Conservation (phyloP, 2,329 filamentous ascomycete species). For the Emericellopsis cladophorae region DNA sequence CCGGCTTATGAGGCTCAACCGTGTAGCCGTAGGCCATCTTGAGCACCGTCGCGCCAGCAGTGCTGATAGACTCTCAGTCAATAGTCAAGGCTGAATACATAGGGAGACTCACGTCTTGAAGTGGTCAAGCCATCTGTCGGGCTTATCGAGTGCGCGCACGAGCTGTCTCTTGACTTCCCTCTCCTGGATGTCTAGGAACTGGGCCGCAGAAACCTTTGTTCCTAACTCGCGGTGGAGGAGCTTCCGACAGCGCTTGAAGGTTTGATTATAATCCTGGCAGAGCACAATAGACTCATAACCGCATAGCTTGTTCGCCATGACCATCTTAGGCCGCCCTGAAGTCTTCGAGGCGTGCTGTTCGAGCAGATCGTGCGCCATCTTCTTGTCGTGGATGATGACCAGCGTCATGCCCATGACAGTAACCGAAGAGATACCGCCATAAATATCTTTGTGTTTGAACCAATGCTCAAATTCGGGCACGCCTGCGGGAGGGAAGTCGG, state of each 20-base stretch:
- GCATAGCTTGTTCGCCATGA: slow-evolving; percentile 9
- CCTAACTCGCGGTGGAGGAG: slow-evolving; percentile 16
- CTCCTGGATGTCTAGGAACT: slow-evolving; percentile 12
- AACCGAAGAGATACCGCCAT: slow-evolving; percentile 13
- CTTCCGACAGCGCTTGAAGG: slow-evolving; percentile 11
- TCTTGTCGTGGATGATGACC: slow-evolving; percentile 25
- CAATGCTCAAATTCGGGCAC: slow-evolving; percentile 18
- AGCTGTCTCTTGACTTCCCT: slow-evolving; percentile 13
- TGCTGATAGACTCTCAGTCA: slow-evolving; percentile 4
- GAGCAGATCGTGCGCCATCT: slow-evolving; percentile 20
- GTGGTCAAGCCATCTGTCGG: slow-evolving; percentile 9
- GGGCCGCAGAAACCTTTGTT: slow-evolving; percentile 7
- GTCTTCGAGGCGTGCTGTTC: slow-evolving; percentile 7
- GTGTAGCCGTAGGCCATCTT: slow-evolving; percentile 11
- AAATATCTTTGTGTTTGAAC: slow-evolving; percentile 19
- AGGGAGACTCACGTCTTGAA: slow-evolving; percentile 12
- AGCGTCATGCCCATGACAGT: slow-evolving; percentile 17
- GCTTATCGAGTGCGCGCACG: slow-evolving; percentile 7
- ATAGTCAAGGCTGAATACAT: not conserved
- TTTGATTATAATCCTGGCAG: slow-evolving; percentile 7
- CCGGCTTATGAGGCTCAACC: slow-evolving; percentile 7
- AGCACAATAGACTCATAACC: slow-evolving; percentile 9
- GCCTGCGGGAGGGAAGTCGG: slow-evolving; percentile 25
- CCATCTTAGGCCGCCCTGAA: slow-evolving; percentile 4
- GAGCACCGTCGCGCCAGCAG: slow-evolving; percentile 8